These are phyloP conservation scores for Candida ipomoeae DNA, from an alignment of 805 yeast genomes.

Conservation along the genomic window DNA sequence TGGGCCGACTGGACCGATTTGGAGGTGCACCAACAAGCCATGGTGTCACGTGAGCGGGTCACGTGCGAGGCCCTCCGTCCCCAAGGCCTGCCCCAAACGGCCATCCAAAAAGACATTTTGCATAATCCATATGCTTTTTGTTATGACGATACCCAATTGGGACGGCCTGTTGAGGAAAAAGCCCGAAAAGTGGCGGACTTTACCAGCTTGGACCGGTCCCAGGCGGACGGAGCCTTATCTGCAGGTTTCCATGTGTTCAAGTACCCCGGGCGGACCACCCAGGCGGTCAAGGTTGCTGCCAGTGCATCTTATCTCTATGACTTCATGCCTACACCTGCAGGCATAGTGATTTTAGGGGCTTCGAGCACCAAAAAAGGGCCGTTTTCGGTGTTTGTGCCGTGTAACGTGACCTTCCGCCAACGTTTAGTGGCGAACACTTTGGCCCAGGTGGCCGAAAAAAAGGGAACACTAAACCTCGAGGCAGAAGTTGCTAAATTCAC, in stretches of 20 bases:
- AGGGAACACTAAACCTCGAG: conserved; percentile 3
- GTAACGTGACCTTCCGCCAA: conserved; percentile 11
- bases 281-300: conserved; percentile 26
- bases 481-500: conserved; percentile 17
- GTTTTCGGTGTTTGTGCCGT: conserved; percentile 7
- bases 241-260: conserved; percentile 31
- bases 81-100: background rate
- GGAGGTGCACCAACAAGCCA: conserved; percentile 5
- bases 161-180: conserved; percentile 19
- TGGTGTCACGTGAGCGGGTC: background rate
- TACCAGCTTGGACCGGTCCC: conserved; percentile 6
- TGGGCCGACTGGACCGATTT: conserved; percentile 21
- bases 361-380: background rate
- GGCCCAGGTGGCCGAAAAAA: conserved; percentile 1
- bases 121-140: background rate
- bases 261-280: conserved; percentile 31
- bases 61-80: conserved; percentile 7
- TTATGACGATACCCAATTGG: background rate
- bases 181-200: conserved; percentile 13
- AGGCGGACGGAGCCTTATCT: background rate
- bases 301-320: conserved; percentile 38
- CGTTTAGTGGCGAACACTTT: conserved; percentile 9
- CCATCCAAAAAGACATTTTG: conserved; percentile 1
- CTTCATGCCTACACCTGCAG: conserved; percentile 37
- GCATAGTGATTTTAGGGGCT: conserved; percentile 25